Base-by-base conservation (phyloP, 2,329 filamentous ascomycete species). In the Beauveria sp. region DNA sequence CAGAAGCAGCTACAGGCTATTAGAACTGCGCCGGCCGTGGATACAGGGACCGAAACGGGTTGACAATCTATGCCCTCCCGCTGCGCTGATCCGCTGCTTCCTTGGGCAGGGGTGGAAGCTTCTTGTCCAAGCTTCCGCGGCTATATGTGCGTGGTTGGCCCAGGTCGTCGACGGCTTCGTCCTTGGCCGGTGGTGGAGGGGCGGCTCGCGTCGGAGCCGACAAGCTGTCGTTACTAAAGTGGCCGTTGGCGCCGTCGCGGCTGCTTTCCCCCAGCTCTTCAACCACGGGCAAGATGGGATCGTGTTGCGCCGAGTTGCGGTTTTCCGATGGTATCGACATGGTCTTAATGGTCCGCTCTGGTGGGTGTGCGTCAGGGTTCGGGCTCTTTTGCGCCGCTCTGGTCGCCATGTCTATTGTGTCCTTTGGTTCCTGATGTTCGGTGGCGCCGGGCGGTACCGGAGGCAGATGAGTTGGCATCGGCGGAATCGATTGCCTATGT, bases 191-290 rank as follows among this genome's bases (percentile, higher is more conserved):
- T 40, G 73, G 73, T 20, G 72, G 73, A 5, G 74, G 74, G 5
- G 72, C 72, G 10, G 71, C 69, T 22, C 71, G 78, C 5, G 79
- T 82, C 2, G 81, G 81, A 9, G 80, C 78, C 5, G 72, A 66
- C 12, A 68, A 34, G 38, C 42, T 64, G 46, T 67, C 65, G 45
- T 52, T 61, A 61, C 73, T 70, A 63, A 78, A 81, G 18, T 77
- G 74, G 12, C 51, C 70, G 64, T 67, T 67, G 51, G 67, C 71
- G 52, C 81, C 83, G 62, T 77, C 75, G 24, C 79, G 80, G 68
- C 83, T 85, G 59, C 81, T 87, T 73, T 97, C 93, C 5, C 86
- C 89, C n/a, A 86, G 88, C 74, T 98, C 93, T 67, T 96, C 90
- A 7, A 98, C 92, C 10, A 97, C 87, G 0, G 93, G 93, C 2